Conservation (phyloP, 345 rosid species). For the Populus euphratica region DNA sequence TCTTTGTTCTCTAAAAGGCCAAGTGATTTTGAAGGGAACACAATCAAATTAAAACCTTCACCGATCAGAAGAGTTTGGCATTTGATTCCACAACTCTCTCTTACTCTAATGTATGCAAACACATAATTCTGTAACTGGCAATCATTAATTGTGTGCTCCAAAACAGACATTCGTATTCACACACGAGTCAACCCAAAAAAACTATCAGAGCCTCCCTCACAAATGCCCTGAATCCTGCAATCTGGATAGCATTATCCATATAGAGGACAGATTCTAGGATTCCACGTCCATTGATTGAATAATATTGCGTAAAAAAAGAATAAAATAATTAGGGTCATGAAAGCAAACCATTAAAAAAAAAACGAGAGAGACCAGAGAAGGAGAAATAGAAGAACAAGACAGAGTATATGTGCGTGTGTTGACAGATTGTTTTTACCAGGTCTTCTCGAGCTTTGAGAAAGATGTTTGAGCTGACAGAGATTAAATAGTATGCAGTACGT, state of each 20-base stretch:
- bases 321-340: neutral
- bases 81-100: neutral
- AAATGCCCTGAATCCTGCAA: neutral
- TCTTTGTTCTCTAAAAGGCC: neutral
- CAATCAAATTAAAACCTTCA: neutral
- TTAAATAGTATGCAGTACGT: no score
- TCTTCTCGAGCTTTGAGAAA: neutral
- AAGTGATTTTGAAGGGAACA: slow-evolving; percentile 4
- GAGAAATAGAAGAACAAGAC: neutral
- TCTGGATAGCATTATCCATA: neutral
- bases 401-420: neutral
- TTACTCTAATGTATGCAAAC: neutral
- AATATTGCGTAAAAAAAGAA: neutral
- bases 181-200: neutral
- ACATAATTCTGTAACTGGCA: no score
- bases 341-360: neutral
- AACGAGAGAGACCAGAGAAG: neutral
- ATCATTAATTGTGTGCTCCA: no score
- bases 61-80: neutral
- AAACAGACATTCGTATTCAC: neutral
- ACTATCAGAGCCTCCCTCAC: neutral
- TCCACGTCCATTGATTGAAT: slow-evolving; percentile 10
- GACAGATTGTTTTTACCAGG: neutral
- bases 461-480: neutral
- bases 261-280: neutral